Conservation (phyloP, 78 protist species). For the Acrasis kona region DNA sequence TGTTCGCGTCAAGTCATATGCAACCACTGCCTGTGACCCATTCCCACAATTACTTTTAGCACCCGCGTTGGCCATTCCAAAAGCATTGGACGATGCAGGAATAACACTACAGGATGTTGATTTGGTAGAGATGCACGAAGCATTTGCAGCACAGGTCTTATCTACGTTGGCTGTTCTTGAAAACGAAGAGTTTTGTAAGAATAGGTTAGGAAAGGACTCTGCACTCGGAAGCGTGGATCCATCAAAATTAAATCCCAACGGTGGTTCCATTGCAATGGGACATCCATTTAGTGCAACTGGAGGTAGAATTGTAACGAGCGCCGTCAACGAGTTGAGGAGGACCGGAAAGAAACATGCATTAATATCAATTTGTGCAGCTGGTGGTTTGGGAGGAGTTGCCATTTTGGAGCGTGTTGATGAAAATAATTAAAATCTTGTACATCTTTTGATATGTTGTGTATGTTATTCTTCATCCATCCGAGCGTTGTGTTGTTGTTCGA, state of each 20-base stretch:
- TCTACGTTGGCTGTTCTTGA: constrained; percentile 14
- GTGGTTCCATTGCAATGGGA: constrained; percentile 36
- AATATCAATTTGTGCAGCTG: constrained; percentile 38
- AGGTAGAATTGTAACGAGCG: constrained; percentile 13
- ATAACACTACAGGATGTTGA: constrained; percentile 73
- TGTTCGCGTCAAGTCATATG: not conserved
- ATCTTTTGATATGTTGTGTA: too few relatives aligned
- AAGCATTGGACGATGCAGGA: constrained; percentile 56
- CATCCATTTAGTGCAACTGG: constrained; percentile 52
- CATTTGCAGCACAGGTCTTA: constrained; percentile 76
- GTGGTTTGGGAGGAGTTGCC: constrained; percentile 34
- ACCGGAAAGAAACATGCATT: not conserved
- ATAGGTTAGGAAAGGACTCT: not conserved
- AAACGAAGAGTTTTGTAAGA: constrained; percentile 21
- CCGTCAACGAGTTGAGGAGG: constrained; percentile 20
- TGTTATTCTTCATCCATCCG: too few relatives aligned
- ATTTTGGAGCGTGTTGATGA: constrained; percentile 5
- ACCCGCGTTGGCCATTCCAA: constrained; percentile 80
- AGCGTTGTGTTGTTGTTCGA: too few relatives aligned
- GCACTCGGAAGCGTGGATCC: not conserved
- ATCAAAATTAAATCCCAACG: constrained; percentile 7
- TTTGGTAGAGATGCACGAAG: constrained; percentile 87
- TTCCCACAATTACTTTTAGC: constrained; percentile 32
- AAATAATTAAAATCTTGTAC: constrained; percentile 2
- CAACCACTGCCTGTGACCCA: constrained; percentile 24